Percentiles rank a stretch among this genome's conserved stretches.
phyloP scores from a whole-genome alignment of 2,329 filamentous ascomycete species.

The Monilinia fructicola region DNA sequence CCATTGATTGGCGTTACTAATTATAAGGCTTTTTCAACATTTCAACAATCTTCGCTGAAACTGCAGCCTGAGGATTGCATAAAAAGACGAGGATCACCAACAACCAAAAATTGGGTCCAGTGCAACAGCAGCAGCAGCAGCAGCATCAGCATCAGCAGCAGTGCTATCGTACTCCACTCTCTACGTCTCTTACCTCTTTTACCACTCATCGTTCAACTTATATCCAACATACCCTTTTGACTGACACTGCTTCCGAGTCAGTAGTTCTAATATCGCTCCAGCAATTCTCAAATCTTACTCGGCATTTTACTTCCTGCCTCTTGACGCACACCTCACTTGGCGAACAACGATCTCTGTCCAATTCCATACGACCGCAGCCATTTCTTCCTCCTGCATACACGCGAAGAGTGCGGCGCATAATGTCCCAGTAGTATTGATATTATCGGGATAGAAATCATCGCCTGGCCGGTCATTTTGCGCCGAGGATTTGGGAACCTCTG shows the following conservation, averaged over 20 bases:
- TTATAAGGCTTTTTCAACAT: neutral
- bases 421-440: constrained; percentile 7
- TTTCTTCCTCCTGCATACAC: neutral
- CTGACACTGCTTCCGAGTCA: neutral
- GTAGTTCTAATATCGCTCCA: constrained; percentile 6
- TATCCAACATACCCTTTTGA: neutral
- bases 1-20: neutral
- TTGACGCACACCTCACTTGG: constrained; percentile 17
- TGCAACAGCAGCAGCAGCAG: constrained; percentile 1
- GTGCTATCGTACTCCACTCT: constrained; percentile 2
- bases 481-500: neutral
- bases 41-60: neutral
- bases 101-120: constrained; percentile 9
- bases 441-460: neutral
- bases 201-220: neutral
- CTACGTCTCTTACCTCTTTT: neutral
- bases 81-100: constrained; percentile 4
- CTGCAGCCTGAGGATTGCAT: constrained; percentile 14
- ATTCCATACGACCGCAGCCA: constrained; percentile 7
- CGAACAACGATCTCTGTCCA: constrained; percentile 17
- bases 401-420: constrained; percentile 9
- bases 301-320: constrained; percentile 2
- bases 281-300: constrained; percentile 3
- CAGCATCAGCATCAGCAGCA: neutral
- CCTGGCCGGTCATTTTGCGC: neutral